Base-by-base conservation (phyloP, 2,329 filamentous ascomycete genomes). In the Colletotrichum eremochloae region DNA sequence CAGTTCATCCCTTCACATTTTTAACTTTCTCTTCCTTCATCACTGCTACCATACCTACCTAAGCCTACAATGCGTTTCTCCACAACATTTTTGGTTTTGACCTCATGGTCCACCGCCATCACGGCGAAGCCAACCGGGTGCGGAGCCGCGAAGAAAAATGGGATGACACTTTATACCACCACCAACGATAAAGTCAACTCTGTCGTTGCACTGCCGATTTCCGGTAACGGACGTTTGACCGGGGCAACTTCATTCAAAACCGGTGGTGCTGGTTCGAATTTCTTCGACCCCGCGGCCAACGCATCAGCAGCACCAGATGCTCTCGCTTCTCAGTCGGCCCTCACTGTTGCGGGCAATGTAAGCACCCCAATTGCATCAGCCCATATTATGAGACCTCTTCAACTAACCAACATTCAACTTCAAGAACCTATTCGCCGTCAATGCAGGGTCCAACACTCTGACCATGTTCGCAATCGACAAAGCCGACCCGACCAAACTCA, bases 351-450 rank as follows among this genome's bases (percentile, higher is more conserved):
- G 7, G 88, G 85, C 46, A 82, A 86, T 36, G 89, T 90, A 80
- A 78, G 83, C 20, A 40, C 18, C 2, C 20, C 20, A 4, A 2
- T 14, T 20, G 1, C 6, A 14, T 31, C 14, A 24, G 40, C 12
- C 18, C 40, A 24, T 40, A 11, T 40, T 2, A 24, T 24, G 24
- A 40, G 36, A 40, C 11, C 20, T 63, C 55, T 75, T 64, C 40
- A 50, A 7, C 48, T 68, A 24, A 74, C 52, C 18, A 14, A 24
- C 12, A 8, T 53, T n/a, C 15, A 46, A 46, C 20, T 20, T 62
- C 8, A 64, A 89, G 87, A 78, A 80, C 68, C 71, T 91, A 1
- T 89, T 91, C 72, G 86, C 86, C 1, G 87, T 90, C 53, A 89
- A 88, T 65, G 79, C 86, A 1, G 87, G 86, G 5, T 87, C 86